Conservation (phyloP, 345 rosid genomes). For the Geranium brycei region DNA sequence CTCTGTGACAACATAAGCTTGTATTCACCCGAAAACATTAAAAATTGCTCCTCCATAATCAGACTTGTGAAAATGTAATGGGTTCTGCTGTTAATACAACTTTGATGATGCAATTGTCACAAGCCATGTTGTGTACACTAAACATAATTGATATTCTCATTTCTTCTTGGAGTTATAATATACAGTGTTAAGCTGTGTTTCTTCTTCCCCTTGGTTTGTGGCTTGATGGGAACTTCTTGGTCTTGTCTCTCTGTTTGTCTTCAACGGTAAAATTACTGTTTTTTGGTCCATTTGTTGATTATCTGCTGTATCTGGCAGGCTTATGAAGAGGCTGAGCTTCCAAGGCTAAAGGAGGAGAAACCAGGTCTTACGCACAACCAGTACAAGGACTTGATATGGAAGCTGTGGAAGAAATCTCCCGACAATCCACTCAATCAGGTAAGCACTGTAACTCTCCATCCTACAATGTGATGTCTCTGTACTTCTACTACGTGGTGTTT, state of each 20-base stretch:
- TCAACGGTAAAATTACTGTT: not conserved
- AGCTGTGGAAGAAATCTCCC: slow-evolving; percentile 97
- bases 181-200: not conserved
- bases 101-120: too few relatives aligned
- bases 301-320: slow-evolving; percentile 31
- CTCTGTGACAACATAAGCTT: not conserved
- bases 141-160: not conserved
- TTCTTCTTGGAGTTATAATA: not conserved
- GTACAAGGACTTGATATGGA: slow-evolving; percentile 96
- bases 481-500: not conserved
- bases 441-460: slow-evolving; percentile 1
- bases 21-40: not conserved
- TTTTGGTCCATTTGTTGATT: not conserved
- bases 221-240: too few relatives aligned
- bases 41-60: not conserved
- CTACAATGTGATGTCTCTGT: not conserved
- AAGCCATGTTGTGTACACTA: not conserved
- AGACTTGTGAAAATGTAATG: not conserved
- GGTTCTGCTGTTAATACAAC: not conserved
- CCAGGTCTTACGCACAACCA: slow-evolving; percentile 95
- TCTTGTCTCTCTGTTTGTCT: too few relatives aligned
- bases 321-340: slow-evolving; percentile 91
- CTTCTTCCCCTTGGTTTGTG: not conserved
- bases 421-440: slow-evolving; percentile 98
- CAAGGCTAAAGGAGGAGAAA: slow-evolving; percentile 78